Base-by-base conservation (phyloP, 805 yeast genomes). In the Saturnispora serradocipensis region DNA sequence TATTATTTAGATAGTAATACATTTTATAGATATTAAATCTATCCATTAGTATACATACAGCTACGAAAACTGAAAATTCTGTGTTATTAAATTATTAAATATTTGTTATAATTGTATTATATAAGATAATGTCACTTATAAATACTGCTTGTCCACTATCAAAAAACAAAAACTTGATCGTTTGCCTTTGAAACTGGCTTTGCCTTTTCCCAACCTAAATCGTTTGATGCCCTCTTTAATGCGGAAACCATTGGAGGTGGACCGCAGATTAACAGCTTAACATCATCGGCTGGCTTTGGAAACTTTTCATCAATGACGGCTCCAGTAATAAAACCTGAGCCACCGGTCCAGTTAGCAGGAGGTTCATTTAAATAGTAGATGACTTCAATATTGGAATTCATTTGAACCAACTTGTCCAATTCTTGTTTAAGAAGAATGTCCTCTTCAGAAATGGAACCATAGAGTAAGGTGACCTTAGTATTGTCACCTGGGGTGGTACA, bases 221-320 rank as follows among this genome's bases (percentile, higher is more conserved):
- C 71, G 25, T 77, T 76, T 42, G 91, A 87, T 51, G 83, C 85
- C 72, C 81, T 87, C 74, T 88, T 90, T 67, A 87, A 77, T 54
- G 90, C 84, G 54, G 86, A 77, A 45, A 84, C 81, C 96, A 90
- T 86, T 56, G 91, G 89, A 54, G 95, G 95, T 46, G 97, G 97
- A 44, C 97, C 98, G 71, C 97, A 90, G 52, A 90, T 69, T 63
- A 91, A 78, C 59, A 91, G 73, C 73, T 85, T 86, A 54, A 79
- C 72, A 58, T 81, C 82, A 40, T 69, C 73, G 40, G 80, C 62
- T 28, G 88, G 72, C 50, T 74, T 72, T 44, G 95, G 90, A 60
- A 86, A 74, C 61, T 77, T 72, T 49, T 73, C 71, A 59, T 76
- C 75, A 68, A 90, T 72, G 58, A 87, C 72, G 45, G 86, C 95